These are phyloP conservation scores for Marvania coccoides DNA, from an alignment of 139 green algal genomes.

Conservation along the genomic window DNA sequence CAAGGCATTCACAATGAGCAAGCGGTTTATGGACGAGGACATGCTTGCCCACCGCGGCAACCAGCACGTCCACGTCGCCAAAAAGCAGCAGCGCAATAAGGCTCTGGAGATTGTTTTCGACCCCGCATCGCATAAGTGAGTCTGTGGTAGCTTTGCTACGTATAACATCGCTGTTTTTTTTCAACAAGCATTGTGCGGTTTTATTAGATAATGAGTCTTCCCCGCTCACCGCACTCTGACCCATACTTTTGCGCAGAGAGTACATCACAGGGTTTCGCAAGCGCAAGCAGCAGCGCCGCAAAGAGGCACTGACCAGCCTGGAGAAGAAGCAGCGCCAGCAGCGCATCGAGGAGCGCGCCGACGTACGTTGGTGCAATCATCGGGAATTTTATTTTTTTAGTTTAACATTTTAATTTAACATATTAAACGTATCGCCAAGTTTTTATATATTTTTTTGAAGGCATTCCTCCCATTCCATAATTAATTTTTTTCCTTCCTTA, in stretches of 20 bases:
- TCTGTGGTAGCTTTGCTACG: neutral
- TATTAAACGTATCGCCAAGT: neutral
- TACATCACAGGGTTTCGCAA: slow-evolving; percentile 64
- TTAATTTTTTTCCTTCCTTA: neutral
- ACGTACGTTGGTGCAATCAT: slow-evolving; percentile 27
- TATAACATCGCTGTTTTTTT: neutral
- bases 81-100: slow-evolving; percentile 38
- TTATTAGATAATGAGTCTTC: neutral
- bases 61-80: slow-evolving; percentile 29
- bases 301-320: slow-evolving; percentile 50
- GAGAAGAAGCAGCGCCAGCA: slow-evolving; percentile 35
- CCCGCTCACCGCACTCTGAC: neutral
- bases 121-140: slow-evolving; percentile 51
- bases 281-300: slow-evolving; percentile 55
- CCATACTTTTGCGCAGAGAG: slow-evolving; percentile 29
- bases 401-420: neutral
- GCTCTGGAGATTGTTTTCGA: slow-evolving; percentile 58
- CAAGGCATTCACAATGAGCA: neutral
- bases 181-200: neutral
- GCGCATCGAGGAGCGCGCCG: slow-evolving; percentile 35
- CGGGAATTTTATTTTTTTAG: neutral
- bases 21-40: slow-evolving; percentile 26
- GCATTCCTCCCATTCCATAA: neutral
- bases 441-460: neutral
- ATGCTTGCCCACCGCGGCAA: slow-evolving; percentile 15